Evolutionary conservation across 23 red algal species (phyloP), one percentile per base, ranked within the genome.

Genomic region (Gracilaria domingensis): DNA sequence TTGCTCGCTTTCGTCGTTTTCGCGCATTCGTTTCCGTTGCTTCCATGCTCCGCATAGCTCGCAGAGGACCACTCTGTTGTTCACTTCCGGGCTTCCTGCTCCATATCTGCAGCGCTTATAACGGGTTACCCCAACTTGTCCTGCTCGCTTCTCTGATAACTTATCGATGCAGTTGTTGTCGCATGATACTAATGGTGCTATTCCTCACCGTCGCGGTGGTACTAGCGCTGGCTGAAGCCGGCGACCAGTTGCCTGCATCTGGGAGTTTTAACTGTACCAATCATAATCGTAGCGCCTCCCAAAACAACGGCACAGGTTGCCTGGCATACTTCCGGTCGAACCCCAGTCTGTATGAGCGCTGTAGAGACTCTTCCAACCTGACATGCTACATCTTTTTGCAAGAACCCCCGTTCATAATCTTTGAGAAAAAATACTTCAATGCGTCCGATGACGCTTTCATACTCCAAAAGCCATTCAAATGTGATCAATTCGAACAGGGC

Each of bases 331-430:
- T 85, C 30, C 0, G 54, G 6, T 7, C 33, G 37, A 25, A 85
- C 9, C 61, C 57, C 61, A 0, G 1, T 30, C 18, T 69, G 24
- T 85, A 85, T 37, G 55, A 50, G 11, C 12, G 21, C 0, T 85
- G 81, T 61, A 39, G 45, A 2, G 23, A 45, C 23, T 33, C 35
- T 20, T 39, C 72, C 30, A 24, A 33, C 35, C 14, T 8, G 34
- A 85, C 61, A 11, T 85, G 81, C 81, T 85, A 85, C 36, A 38
- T 85, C 60, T 85, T 85, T 61, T 21, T 85, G 38, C 59, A 85
- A 48, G 81, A 85, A 42, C 58, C 81, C 4, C 81, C 81, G 4
- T 85, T 85, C 61, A 70, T 85, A 30, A 85, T 29, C 81, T 55
- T 85, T n/a, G 8, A 65, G 12, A 24, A 48, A 28, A 17, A 69